Conservation (phyloP, 495 filamentous ascomycete species). For the Hypoxylon crocopeplum region DNA sequence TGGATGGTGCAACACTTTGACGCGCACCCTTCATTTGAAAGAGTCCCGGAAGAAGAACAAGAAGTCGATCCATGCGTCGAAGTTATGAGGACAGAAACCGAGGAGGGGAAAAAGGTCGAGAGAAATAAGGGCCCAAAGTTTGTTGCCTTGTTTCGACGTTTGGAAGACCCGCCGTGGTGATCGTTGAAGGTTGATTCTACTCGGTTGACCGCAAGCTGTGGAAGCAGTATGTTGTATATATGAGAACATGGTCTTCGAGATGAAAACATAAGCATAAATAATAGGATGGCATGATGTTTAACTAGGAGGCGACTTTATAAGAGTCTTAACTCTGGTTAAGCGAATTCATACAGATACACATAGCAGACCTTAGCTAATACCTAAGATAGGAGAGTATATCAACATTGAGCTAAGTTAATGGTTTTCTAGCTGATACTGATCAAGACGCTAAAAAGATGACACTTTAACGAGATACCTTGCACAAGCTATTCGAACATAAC, state of each 20-base stretch:
- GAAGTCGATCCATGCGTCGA: constrained; percentile 76
- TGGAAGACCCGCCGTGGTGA: constrained; percentile 79
- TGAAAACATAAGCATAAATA: too few species aligned
- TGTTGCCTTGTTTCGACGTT: constrained; percentile 81
- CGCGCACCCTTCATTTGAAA: constrained; percentile 70
- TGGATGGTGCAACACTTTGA: constrained; percentile 93
- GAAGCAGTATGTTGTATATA: background rate
- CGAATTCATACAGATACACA: too few species aligned
- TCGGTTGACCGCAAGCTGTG: background rate
- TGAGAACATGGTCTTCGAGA: background rate
- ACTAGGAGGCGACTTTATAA: too few species aligned
- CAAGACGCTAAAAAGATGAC: too few species aligned
- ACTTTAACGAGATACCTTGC: too few species aligned
- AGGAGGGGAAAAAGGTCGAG: constrained; percentile 96
- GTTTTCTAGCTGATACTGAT: too few species aligned
- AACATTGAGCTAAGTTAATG: too few species aligned
- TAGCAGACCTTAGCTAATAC: too few species aligned
- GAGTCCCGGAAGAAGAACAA: constrained; percentile 69
- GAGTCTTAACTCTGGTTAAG: too few species aligned
- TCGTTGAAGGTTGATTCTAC: background rate
- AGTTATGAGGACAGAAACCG: constrained; percentile 86
- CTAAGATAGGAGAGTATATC: too few species aligned
- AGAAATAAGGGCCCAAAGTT: constrained; percentile 89
- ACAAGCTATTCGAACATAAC: too few species aligned
- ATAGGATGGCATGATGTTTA: too few species aligned